These are phyloP conservation scores for Pisolithus marmoratus DNA, from an alignment of 768 basidiomycete species.

Conservation along the genomic window DNA sequence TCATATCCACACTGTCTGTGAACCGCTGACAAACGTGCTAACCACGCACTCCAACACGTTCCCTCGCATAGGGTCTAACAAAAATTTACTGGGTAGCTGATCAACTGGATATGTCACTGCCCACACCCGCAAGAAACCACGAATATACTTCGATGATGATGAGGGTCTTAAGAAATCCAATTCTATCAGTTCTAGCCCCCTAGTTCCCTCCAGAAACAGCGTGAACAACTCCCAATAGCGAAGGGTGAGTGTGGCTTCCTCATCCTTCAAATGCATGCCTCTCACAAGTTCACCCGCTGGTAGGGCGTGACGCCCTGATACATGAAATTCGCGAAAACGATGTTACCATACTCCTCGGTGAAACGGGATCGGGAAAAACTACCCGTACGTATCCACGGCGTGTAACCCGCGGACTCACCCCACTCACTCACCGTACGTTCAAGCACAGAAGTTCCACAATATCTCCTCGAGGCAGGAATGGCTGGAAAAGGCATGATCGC, in stretches of 20 bases:
- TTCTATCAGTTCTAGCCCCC: slow-evolving; percentile 1
- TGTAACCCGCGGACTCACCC: neutral
- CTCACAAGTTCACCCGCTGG: neutral
- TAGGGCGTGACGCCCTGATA: slow-evolving; percentile 73
- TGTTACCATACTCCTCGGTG: slow-evolving; percentile 86
- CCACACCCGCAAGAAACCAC: slow-evolving; percentile 22
- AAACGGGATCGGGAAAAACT: slow-evolving; percentile 98
- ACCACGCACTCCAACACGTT: neutral
- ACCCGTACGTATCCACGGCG: slow-evolving; percentile 67
- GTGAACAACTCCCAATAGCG: slow-evolving; percentile 71
- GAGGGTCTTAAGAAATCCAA: slow-evolving; percentile 11
- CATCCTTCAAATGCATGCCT: neutral
- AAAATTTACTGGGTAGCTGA: neutral
- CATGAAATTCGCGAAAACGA: slow-evolving; percentile 71
- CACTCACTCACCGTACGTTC: slow-evolving; percentile 16
- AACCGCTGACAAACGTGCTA: neutral
- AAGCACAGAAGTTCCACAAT: slow-evolving; percentile 89
- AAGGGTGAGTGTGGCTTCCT: slow-evolving; percentile 46
- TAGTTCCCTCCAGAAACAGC: slow-evolving; percentile 51
- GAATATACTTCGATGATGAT: slow-evolving; percentile 17
- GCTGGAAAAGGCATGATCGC: slow-evolving; percentile 72
- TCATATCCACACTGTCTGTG: neutral
- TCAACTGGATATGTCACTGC: slow-evolving; percentile 11
- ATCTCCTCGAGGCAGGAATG: slow-evolving; percentile 78
- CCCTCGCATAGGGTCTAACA: neutral